A percentile compares a stretch with the other conserved stretches of the same genome.
These are phyloP conservation scores for Vishniacozyma victoriae DNA, from an alignment of 768 basidiomycete genomes.

Conservation along the genomic window DNA sequence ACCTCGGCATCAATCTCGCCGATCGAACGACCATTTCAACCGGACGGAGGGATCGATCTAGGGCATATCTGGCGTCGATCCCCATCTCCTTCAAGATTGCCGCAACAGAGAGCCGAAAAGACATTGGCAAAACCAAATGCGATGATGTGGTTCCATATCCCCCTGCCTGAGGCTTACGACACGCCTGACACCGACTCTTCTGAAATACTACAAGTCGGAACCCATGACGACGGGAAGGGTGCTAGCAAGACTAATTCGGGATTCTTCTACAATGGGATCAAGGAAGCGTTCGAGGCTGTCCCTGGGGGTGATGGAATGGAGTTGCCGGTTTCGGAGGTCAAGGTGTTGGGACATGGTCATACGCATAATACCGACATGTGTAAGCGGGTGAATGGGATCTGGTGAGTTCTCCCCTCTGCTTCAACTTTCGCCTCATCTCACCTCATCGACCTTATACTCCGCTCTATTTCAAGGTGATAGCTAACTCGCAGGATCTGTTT, in stretches of 20 bases:
- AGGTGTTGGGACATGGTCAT: conserved; percentile 85
- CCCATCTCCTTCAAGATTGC: conserved; percentile 45
- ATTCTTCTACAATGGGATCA: conserved; percentile 76
- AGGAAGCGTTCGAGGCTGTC: conserved; percentile 66
- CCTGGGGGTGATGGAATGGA: conserved; percentile 4
- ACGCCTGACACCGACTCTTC: conserved; percentile 60
- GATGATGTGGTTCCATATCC: conserved; percentile 97
- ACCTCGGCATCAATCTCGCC: conserved; percentile 65
- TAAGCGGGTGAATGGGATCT: conserved; percentile 72
- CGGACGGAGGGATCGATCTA: conserved; percentile 67
- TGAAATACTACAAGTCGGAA: conserved; percentile 63
- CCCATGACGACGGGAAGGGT: conserved; percentile 54
- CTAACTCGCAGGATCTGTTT: conserved; percentile 33
- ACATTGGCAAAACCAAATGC: conserved; percentile 87
- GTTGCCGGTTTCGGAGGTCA: conserved; percentile 60
- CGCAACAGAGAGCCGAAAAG: conserved; percentile 45
- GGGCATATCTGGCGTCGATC: conserved; percentile 55
- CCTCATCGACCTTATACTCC: background rate
- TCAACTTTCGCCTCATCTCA: conserved; percentile 51
- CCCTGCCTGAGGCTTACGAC: conserved; percentile 70
- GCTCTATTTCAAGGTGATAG: background rate
- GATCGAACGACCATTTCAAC: conserved; percentile 76
- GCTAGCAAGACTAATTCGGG: conserved; percentile 56
- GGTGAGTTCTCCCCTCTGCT: conserved; percentile 87
- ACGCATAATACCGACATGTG: conserved; percentile 88